A percentile compares a stretch with the other conserved stretches of the same genome.
phyloP scores from a whole-genome alignment of 2,329 filamentous ascomycete species.

The Ceratocystis diversiconidia region DNA sequence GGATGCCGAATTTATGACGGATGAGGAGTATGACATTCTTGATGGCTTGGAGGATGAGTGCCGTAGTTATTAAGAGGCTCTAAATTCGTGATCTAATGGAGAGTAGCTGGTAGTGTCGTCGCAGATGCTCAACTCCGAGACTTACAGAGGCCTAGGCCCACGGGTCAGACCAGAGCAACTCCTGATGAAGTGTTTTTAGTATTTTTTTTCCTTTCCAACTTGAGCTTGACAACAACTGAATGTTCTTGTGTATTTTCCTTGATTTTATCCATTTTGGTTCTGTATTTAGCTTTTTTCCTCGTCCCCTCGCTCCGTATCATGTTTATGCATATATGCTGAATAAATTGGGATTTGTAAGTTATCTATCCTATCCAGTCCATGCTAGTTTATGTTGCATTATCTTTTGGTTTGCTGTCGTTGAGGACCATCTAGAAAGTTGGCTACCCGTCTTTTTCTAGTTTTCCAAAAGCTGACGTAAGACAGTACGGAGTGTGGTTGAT shows the following conservation, averaged over 20 bases:
- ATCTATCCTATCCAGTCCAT: neutral
- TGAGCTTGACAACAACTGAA: neutral
- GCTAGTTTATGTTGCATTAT: no score
- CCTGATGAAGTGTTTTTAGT: neutral
- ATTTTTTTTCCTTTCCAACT: neutral
- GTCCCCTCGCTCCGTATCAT: neutral
- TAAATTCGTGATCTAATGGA: neutral
- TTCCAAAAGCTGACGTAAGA: neutral
- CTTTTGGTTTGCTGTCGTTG: no score
- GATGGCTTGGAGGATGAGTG: constrained; percentile 88
- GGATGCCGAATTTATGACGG: constrained; percentile 73
- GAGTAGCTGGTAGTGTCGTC: neutral
- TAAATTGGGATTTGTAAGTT: neutral
- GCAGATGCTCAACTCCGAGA: neutral
- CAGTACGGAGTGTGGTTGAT: neutral
- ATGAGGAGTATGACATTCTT: constrained; percentile 95
- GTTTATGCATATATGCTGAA: neutral
- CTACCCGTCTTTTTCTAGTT: no score
- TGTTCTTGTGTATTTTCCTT: neutral
- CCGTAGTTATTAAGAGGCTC: constrained; percentile 28
- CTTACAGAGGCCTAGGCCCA: neutral
- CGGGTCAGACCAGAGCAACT: neutral
- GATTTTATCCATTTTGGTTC: neutral
- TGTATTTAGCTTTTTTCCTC: neutral
- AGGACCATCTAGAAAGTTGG: no score